A percentile compares a stretch with the other conserved stretches of the same genome.
Conservation (phyloP, 2,329 filamentous ascomycete species). For the Gnomoniopsis smithogilvyi region DNA sequence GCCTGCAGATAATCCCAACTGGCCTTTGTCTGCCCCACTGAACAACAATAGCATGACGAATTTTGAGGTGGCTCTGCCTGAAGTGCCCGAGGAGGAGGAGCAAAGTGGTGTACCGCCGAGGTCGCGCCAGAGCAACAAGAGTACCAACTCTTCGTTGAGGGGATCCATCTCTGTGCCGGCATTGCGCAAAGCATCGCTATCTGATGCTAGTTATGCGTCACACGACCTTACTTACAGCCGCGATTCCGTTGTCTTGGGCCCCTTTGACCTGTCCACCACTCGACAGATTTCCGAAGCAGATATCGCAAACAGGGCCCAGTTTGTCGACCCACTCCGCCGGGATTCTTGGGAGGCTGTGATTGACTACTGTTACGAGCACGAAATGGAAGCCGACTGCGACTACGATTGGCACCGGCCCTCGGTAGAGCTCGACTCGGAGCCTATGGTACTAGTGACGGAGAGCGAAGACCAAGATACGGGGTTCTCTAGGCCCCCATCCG, state of each 20-base stretch:
- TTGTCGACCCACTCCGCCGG: slow-evolving; percentile 29
- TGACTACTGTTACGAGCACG: slow-evolving; percentile 69
- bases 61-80: slow-evolving; percentile 46
- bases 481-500: slow-evolving; percentile 21
- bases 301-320: slow-evolving; percentile 22
- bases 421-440: slow-evolving; percentile 39
- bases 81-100: slow-evolving; percentile 64
- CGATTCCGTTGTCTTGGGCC: slow-evolving; percentile 51
- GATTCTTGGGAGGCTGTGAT: slow-evolving; percentile 67
- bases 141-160: slow-evolving; percentile 49
- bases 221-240: slow-evolving; percentile 38
- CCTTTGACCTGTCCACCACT: slow-evolving; percentile 36
- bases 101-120: slow-evolving; percentile 34
- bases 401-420: slow-evolving; percentile 63
- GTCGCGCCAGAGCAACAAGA: slow-evolving; percentile 42
- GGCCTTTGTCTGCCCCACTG: slow-evolving; percentile 39
- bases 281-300: slow-evolving; percentile 31
- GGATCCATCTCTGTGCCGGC: slow-evolving; percentile 53
- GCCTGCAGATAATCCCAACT: slow-evolving; percentile 37
- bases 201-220: slow-evolving; percentile 5
- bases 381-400: slow-evolving; percentile 63
- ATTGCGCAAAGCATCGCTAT: slow-evolving; percentile 12
- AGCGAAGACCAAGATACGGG: slow-evolving; percentile 19
- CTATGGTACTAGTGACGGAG: slow-evolving; percentile 5
- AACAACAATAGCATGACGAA: slow-evolving; percentile 21